Percentiles rank a stretch among this genome's conserved stretches.
phyloP scores from a whole-genome alignment of 2,329 filamentous ascomycete species.

The Colletotrichum tropicicola region DNA sequence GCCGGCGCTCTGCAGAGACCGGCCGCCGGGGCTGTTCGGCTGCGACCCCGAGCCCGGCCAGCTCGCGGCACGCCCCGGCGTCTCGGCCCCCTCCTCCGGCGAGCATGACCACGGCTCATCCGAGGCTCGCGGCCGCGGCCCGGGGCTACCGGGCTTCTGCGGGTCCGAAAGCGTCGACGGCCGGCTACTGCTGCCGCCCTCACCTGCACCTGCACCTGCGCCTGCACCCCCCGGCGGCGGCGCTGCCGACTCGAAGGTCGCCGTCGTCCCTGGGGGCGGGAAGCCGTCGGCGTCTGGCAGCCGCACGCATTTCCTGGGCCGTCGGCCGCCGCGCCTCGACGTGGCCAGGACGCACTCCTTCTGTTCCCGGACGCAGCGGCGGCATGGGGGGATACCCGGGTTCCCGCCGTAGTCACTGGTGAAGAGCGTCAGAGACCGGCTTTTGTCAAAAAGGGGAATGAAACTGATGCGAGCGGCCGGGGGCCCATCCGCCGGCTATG shows the following conservation, averaged over 20 bases:
- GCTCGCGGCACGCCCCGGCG: constrained; percentile 16
- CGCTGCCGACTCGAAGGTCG: not conserved
- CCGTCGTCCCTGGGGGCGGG: not conserved
- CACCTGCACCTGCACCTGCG: not conserved
- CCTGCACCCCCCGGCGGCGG: not conserved
- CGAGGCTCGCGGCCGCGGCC: not conserved
- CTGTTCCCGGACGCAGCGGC: constrained; percentile 46
- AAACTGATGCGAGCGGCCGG: not conserved
- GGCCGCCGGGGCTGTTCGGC: constrained; percentile 30
- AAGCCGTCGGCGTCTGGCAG: constrained; percentile 4
- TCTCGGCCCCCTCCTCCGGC: constrained; percentile 25
- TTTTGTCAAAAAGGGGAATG: not conserved
- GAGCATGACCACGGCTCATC: constrained; percentile 31
- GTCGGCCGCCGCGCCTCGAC: constrained; percentile 47
- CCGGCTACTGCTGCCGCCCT: not conserved
- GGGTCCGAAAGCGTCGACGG: not conserved
- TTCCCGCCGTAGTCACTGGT: constrained; percentile 42
- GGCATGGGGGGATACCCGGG: constrained; percentile 47
- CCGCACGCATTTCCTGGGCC: constrained; percentile 34
- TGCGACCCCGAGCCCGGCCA: constrained; percentile 22
- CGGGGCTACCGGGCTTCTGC: not conserved
- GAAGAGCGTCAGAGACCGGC: not conserved
- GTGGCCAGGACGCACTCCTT: constrained; percentile 50
- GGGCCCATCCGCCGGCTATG: not conserved
- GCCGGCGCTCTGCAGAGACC: constrained; percentile 21